A percentile compares a stretch with the other conserved stretches of the same genome.
phyloP scores from a whole-genome alignment of 176 grass and related monocot species.

The Bromus sterilis region DNA sequence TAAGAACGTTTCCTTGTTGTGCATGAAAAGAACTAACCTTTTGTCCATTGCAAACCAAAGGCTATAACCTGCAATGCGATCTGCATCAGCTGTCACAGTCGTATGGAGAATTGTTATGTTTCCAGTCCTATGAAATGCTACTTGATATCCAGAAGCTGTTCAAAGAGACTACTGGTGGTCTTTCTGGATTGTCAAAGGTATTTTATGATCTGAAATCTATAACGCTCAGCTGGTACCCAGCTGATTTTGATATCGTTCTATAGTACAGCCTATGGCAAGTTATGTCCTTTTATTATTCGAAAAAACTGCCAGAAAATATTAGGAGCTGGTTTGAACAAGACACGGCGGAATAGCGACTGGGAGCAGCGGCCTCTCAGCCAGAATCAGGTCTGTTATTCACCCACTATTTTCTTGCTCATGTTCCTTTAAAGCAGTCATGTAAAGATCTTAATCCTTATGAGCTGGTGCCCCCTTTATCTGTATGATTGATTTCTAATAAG shows the following conservation, averaged over 20 bases:
- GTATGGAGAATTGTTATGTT: conserved; percentile 83
- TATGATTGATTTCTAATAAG: background rate
- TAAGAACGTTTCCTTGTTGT: background rate
- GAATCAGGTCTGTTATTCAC: conserved; percentile 56
- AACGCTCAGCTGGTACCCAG: background rate
- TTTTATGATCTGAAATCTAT: background rate
- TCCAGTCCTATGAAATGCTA: conserved; percentile 85
- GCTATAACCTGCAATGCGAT: conserved; percentile 91
- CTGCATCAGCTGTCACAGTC: conserved; percentile 76
- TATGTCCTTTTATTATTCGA: background rate
- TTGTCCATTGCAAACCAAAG: conserved; percentile 30
- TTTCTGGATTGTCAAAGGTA: conserved; percentile 89
- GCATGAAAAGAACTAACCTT: background rate
- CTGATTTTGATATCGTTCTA: background rate
- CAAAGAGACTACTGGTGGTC: conserved; percentile 72
- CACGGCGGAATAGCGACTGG: conserved; percentile 85
- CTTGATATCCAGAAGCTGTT: conserved; percentile 97
- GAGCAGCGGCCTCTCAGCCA: conserved; percentile 79
- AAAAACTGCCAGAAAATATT: conserved; percentile 60
- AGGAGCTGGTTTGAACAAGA: conserved; percentile 89
- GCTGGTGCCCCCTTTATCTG: background rate
- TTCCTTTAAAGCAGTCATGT: background rate
- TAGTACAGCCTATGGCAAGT: background rate
- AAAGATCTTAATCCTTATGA: background rate
- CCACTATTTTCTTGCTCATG: background rate